Evolutionary conservation across 169 alveolate species (phyloP), one percentile per base, ranked within the genome.

Genomic region (Amoebophrya sp.): DNA sequence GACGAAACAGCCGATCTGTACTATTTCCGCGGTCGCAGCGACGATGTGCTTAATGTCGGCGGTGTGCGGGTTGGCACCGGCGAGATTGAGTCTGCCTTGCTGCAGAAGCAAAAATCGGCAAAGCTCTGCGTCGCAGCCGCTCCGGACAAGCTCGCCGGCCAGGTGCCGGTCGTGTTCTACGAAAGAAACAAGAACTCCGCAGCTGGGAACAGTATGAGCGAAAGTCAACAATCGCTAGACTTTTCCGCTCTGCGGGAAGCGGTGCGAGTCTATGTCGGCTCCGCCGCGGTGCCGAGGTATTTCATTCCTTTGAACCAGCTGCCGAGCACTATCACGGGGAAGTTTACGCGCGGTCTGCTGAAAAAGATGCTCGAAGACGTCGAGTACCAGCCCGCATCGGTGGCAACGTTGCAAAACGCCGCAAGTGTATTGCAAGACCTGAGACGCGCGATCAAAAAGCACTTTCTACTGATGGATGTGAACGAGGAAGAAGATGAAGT

Each of bases 21-120:
- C 35, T 66, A 25, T 25, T 66, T 66, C 35, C 83, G 1, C 83
- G 83, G 83, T 7, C 12, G 83, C 35, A 7, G 32, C 83, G 83
- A 66, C 83, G 83, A 66, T 25, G 83, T 66, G 83, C 29, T 66
- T 2, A 66, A 66, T 25, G 83, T 66, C 10, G 83, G 83, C 18
- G 83, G 83, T 25, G 83, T 66, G 29, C 83, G 83, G 7, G 83
- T 66, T 25, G 83, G 83, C 35, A 66, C 83, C 35, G 83, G 83
- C 83, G 83, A 66, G 18, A 66, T 66, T 25, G 83, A 66, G 32
- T 18, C 83, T 25, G 83, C 83, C 0, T 25, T 66, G 35, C 35
- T 66, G 83, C 83, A 66, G 35, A 66, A 66, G 32, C 83, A n/a
- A 18, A 66, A 66, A 25, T 18, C 29, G 7, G 32, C 18, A 7